A percentile compares a stretch with the other conserved stretches of the same genome.
Evolutionary conservation across 441 rosid species (phyloP).

Genomic region (Lepidium campestre): DNA sequence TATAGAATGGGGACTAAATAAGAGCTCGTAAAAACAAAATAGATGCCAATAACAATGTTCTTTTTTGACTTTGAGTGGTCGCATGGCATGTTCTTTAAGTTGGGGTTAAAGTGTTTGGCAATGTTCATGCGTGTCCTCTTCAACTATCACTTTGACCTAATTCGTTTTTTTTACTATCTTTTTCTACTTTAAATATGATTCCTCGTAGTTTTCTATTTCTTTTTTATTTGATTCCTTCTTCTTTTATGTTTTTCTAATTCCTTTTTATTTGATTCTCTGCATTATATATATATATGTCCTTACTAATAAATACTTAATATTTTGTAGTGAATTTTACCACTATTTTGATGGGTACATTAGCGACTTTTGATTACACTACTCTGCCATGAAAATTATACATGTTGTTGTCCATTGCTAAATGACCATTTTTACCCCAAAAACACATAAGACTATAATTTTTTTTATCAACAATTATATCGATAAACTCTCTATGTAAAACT

Average conservation of each 20-base stretch:
- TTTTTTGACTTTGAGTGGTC: conserved; percentile 26
- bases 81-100: conserved; percentile 11
- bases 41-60: conserved; percentile 30
- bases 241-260: background rate
- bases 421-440: too few species aligned
- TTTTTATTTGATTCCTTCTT: conserved; percentile 1
- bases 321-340: background rate
- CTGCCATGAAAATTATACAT: background rate
- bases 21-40: background rate
- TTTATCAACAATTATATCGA: too few species aligned
- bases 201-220: conserved; percentile 20
- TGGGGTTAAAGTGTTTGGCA: conserved; percentile 12
- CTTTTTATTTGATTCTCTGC: background rate
- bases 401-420: background rate
- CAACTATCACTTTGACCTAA: conserved; percentile 24
- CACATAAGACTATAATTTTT: too few species aligned
- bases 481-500: too few species aligned
- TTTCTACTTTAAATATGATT: conserved; percentile 16
- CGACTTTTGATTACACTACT: background rate
- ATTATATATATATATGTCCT: too few species aligned
- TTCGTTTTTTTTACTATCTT: background rate
- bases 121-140: conserved; percentile 29
- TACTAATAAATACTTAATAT: too few species aligned
- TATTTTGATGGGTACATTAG: background rate
- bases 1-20: too few species aligned